These are phyloP conservation scores for Botrytis byssoidea DNA, from an alignment of 2,329 filamentous ascomycete species.

Conservation along the genomic window DNA sequence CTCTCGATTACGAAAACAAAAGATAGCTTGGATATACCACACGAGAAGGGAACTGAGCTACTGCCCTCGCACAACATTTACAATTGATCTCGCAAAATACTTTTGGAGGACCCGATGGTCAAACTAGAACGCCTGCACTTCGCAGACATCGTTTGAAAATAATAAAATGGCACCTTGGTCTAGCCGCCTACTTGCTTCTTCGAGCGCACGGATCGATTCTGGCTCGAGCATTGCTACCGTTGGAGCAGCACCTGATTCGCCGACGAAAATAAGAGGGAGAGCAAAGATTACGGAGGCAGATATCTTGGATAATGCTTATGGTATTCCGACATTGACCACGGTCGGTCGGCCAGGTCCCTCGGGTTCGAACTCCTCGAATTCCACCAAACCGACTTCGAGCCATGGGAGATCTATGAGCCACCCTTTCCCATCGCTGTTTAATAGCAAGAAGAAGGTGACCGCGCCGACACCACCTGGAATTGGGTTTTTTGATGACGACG, in stretches of 20 bases:
- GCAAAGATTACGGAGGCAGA: constrained; percentile 37
- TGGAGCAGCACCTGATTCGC: constrained; percentile 13
- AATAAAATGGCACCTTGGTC: constrained; percentile 39
- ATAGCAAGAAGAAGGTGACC: constrained; percentile 54
- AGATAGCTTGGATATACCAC: constrained; percentile 13
- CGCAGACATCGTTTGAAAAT: constrained; percentile 13
- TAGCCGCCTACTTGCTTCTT: constrained; percentile 35
- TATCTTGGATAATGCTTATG: constrained; percentile 37
- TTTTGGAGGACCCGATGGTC: constrained; percentile 20
- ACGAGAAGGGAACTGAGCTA: constrained; percentile 8
- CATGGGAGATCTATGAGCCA: constrained; percentile 65
- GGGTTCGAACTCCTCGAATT: constrained; percentile 15
- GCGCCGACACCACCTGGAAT: constrained; percentile 29
- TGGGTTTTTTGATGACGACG: background rate
- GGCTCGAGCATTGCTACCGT: constrained; percentile 13
- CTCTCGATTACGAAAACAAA: constrained; percentile 10
- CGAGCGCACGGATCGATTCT: constrained; percentile 33
- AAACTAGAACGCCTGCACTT: constrained; percentile 15
- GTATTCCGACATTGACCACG: constrained; percentile 33
- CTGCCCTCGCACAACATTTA: constrained; percentile 24
- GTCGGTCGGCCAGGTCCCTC: constrained; percentile 20
- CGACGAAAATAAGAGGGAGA: constrained; percentile 1
- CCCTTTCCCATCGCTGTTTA: constrained; percentile 72
- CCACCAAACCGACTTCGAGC: constrained; percentile 23
- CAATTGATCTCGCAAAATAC: constrained; percentile 20